These are phyloP conservation scores for Loxodes magnus DNA, from an alignment of 73 alveolate genomes.

Conservation along the genomic window DNA sequence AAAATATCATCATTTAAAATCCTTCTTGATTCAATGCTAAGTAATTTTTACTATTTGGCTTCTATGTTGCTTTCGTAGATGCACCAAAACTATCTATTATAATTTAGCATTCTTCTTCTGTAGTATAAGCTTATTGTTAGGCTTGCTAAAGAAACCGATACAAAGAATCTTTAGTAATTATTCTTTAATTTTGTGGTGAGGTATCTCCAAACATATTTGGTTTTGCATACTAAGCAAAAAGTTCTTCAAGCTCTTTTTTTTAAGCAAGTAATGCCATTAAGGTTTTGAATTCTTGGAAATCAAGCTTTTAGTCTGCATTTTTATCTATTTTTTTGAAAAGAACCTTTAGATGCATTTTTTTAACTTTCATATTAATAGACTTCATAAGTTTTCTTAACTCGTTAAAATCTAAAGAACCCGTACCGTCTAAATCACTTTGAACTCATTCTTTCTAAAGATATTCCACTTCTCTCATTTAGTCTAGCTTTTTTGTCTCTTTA, in stretches of 20 bases:
- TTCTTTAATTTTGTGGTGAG: conserved; percentile 12
- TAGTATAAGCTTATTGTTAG: background rate
- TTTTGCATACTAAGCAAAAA: conserved; percentile 42
- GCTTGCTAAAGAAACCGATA: too few relatives aligned
- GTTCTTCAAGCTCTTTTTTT: conserved; percentile 53
- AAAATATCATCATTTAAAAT: conserved; percentile 36
- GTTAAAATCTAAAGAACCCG: conserved; percentile 42
- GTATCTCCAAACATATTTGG: conserved; percentile 29
- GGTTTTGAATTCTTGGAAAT: conserved; percentile 49
- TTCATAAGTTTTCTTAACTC: conserved; percentile 62
- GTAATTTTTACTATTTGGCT: too few relatives aligned
- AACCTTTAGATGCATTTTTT: conserved; percentile 44
- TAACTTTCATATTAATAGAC: conserved; percentile 48
- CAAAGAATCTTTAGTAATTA: too few relatives aligned
- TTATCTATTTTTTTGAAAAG: conserved; percentile 46
- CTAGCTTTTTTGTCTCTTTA: background rate
- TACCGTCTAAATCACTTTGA: conserved; percentile 56
- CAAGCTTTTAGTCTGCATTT: conserved; percentile 36
- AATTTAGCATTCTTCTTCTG: conserved; percentile 22
- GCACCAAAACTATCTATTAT: conserved; percentile 21
- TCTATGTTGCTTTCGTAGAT: too few relatives aligned
- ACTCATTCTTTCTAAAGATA: conserved; percentile 54
- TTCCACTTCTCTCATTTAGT: conserved; percentile 25
- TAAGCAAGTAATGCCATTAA: conserved; percentile 52
- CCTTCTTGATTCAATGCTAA: conserved; percentile 42